Conservation (phyloP, 257 asterid genomes). For the Solanum chilense region DNA sequence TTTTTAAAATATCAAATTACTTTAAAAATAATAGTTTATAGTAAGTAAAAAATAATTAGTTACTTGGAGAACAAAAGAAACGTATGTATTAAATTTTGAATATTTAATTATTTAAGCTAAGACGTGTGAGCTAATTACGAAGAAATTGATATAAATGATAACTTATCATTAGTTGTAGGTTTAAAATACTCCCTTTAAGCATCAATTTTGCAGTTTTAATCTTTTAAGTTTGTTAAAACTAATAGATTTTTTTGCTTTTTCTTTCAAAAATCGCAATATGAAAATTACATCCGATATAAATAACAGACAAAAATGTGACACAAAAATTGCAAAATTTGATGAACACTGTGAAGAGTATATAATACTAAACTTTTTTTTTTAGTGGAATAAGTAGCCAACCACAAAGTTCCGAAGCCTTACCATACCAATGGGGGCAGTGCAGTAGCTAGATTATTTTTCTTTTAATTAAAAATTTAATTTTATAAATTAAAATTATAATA, state of each 20-base stretch:
- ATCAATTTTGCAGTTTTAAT: not conserved
- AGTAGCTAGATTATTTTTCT: too few relatives aligned
- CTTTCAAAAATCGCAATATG: not conserved
- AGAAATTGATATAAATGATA: not conserved
- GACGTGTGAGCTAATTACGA: not conserved
- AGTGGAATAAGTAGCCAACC: not conserved
- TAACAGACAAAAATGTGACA: not conserved
- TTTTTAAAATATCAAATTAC: not conserved
- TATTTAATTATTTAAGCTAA: not conserved
- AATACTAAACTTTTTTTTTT: not conserved
- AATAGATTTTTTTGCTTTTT: too few relatives aligned
- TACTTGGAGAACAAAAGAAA: too few relatives aligned
- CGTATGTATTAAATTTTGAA: too few relatives aligned
- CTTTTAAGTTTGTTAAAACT: not conserved
- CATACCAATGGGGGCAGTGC: not conserved
- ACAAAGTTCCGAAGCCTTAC: not conserved
- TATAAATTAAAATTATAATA: too few relatives aligned
- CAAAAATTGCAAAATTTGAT: not conserved
- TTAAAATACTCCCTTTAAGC: not conserved
- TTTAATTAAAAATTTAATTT: too few relatives aligned
- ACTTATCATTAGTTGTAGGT: too few relatives aligned
- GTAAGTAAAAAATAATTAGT: not conserved
- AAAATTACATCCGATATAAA: not conserved
- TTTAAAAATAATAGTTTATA: not conserved
- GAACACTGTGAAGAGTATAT: not conserved